Evolutionary conservation across 768 basidiomycete species (phyloP).

Genomic region (Boletellus emodensis): DNA sequence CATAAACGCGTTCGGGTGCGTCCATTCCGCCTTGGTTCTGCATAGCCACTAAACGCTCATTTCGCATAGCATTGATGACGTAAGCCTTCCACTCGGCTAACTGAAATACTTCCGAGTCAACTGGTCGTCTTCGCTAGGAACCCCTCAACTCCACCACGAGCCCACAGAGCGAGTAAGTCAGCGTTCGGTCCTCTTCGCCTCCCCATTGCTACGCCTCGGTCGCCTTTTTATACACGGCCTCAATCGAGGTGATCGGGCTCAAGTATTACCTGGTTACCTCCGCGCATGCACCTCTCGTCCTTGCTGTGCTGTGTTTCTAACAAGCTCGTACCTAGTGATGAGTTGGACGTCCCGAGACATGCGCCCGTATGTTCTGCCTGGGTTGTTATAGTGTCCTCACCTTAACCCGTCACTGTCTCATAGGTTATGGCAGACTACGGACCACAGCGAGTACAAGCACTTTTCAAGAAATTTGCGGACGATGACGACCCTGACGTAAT

Average conservation of each 20-base stretch:
- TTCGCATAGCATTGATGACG: slow-evolving; percentile 29
- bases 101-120: slow-evolving; percentile 13
- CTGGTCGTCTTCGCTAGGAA: slow-evolving; percentile 18
- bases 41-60: not conserved
- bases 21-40: not conserved
- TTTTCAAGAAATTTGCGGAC: slow-evolving; percentile 67
- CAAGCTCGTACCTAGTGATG: slow-evolving; percentile 48
- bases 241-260: slow-evolving; percentile 23
- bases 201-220: slow-evolving; percentile 9
- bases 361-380: slow-evolving; percentile 24
- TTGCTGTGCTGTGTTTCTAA: slow-evolving; percentile 64
- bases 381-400: not conserved
- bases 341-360: slow-evolving; percentile 34
- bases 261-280: slow-evolving; percentile 26
- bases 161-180: slow-evolving; percentile 30
- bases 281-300: slow-evolving; percentile 57
- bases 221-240: slow-evolving; percentile 9
- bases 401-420: not conserved
- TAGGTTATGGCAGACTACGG: slow-evolving; percentile 40
- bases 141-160: slow-evolving; percentile 24
- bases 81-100: slow-evolving; percentile 23
- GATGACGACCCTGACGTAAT: slow-evolving; percentile 47
- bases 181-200: slow-evolving; percentile 17
- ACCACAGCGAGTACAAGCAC: slow-evolving; percentile 42
- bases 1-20: slow-evolving; percentile 17